Evolutionary conservation across 805 yeast genomes (phyloP).

Genomic region (Candida sakaeoensis): DNA sequence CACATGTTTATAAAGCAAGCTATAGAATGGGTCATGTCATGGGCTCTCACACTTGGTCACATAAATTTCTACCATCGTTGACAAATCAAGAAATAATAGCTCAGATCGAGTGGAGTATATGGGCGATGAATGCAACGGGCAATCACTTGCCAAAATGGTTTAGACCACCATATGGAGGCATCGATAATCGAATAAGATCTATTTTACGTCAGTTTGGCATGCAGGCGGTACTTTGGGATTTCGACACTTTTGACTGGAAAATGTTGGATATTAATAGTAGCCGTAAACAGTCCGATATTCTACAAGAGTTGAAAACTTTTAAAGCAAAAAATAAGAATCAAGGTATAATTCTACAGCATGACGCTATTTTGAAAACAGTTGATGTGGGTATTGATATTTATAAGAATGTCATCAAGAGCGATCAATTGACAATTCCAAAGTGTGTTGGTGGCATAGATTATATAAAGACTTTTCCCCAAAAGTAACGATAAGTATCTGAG

Average conservation of each 20-base stretch:
- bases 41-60: conserved; percentile 93
- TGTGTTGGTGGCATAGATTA: conserved; percentile 70
- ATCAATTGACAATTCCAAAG: conserved; percentile 74
- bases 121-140: conserved; percentile 97
- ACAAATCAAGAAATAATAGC: conserved; percentile 81
- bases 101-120: conserved; percentile 89
- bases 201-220: conserved; percentile 82
- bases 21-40: conserved; percentile 66
- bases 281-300: conserved; percentile 48
- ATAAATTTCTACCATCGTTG: conserved; percentile 74
- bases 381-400: conserved; percentile 60
- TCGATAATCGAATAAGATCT: conserved; percentile 79
- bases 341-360: conserved; percentile 88
- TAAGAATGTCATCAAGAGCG: conserved; percentile 47
- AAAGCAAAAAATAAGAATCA: conserved; percentile 19
- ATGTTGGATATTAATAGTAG: conserved; percentile 41
- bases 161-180: conserved; percentile 95
- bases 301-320: conserved; percentile 57
- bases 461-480: conserved; percentile 44
- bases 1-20: conserved; percentile 62
- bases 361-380: conserved; percentile 64
- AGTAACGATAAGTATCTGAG: no score
- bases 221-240: conserved; percentile 87
- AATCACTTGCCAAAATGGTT: conserved; percentile 86
- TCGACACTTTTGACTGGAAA: conserved; percentile 90